Evolutionary conservation across 1,284 basidiomycete species (phyloP).

Genomic region (Microbotryum intermedium): DNA sequence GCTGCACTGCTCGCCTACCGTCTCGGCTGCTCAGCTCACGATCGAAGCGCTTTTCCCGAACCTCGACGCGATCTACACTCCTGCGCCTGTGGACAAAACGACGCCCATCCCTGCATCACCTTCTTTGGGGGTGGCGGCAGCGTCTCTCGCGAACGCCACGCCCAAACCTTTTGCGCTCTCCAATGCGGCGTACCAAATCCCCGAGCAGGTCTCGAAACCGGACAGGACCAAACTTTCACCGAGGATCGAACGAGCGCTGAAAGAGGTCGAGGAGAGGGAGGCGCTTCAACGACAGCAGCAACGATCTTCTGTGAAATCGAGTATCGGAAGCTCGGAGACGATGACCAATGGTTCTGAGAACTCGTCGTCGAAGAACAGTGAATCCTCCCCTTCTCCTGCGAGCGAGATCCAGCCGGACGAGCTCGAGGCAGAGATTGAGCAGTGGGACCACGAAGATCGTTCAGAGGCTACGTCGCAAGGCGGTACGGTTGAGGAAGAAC

Average conservation of each 20-base stretch:
- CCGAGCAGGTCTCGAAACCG: not conserved
- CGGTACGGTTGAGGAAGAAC: too few relatives aligned
- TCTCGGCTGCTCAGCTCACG: constrained; percentile 6
- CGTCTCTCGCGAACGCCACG: not conserved
- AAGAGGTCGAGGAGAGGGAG: constrained; percentile 9
- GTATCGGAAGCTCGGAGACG: not conserved
- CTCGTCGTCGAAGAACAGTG: not conserved
- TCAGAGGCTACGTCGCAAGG: too few relatives aligned
- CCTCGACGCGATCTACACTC: not conserved
- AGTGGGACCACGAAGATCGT: not conserved
- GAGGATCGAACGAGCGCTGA: constrained; percentile 18
- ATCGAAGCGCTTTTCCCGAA: constrained; percentile 13
- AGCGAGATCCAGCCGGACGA: not conserved
- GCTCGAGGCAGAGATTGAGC: not conserved
- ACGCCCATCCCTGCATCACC: not conserved
- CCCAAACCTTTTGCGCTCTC: constrained; percentile 18
- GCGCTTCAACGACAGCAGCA: not conserved
- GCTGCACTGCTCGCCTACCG: constrained; percentile 8
- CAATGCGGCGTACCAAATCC: constrained; percentile 5
- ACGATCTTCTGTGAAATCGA: not conserved
- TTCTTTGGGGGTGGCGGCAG: not conserved
- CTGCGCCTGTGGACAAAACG: not conserved
- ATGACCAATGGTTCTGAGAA: not conserved
- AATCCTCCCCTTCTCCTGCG: not conserved
- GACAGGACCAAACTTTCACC: constrained; percentile 8